phyloP scores from a whole-genome alignment of 768 basidiomycete species.

The Rubroboletus satanas region DNA sequence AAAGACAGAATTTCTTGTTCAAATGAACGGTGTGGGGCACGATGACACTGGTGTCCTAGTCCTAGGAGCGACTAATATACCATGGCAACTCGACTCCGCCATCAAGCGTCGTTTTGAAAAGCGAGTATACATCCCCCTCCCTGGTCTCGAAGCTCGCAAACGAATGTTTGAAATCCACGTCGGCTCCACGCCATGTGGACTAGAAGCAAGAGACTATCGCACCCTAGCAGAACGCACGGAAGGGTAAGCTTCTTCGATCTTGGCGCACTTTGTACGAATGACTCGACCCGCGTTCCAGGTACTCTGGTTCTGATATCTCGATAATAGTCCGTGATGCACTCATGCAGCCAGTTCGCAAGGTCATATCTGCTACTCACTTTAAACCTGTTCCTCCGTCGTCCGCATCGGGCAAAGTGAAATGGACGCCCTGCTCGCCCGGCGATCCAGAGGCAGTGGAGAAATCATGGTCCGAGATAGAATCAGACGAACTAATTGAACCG shows the following conservation, averaged over 20 bases:
- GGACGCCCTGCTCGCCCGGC: slow-evolving; percentile 96
- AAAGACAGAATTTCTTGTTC: slow-evolving; percentile 96
- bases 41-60: slow-evolving; percentile 96
- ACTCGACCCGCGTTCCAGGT: slow-evolving; percentile 38
- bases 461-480: slow-evolving; percentile 82
- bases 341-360: slow-evolving; percentile 98
- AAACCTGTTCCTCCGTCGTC: slow-evolving; percentile 45
- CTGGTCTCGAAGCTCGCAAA: slow-evolving; percentile 85
- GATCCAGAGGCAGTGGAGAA: slow-evolving; percentile 82
- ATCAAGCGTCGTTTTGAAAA: slow-evolving; percentile 99
- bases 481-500: slow-evolving; percentile 89
- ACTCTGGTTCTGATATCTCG: slow-evolving; percentile 93
- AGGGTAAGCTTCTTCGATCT: slow-evolving; percentile 43
- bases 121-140: slow-evolving; percentile 96
- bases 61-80: slow-evolving; percentile 96
- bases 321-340: slow-evolving; percentile 93
- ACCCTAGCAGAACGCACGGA: slow-evolving; percentile 82
- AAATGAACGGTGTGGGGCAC: slow-evolving; percentile 98
- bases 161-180: slow-evolving; percentile 98
- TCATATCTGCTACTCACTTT: slow-evolving; percentile 94
- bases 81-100: slow-evolving; percentile 96
- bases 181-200: slow-evolving; percentile 85
- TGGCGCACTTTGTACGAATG: not conserved
- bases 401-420: slow-evolving; percentile 44
- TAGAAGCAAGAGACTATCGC: slow-evolving; percentile 75